phyloP scores from a whole-genome alignment of 495 filamentous ascomycete genomes.

The Talaromyces wortmannii region DNA sequence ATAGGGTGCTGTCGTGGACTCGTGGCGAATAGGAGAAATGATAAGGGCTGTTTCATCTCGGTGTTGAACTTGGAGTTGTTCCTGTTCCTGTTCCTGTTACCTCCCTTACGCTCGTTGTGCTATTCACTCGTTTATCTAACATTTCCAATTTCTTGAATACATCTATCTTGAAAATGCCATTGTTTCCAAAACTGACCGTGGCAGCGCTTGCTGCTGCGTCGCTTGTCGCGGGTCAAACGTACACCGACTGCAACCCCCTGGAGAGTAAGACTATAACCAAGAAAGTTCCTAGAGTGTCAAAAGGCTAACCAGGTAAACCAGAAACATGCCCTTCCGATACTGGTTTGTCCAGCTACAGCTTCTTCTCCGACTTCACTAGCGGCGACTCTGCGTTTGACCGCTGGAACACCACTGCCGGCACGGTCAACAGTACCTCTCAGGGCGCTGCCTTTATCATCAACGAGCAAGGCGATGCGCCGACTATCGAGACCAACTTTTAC shows the following conservation, averaged over 20 bases:
- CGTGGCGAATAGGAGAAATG: not conserved
- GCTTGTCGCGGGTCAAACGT: conserved; percentile 64
- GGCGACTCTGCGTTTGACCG: conserved; percentile 54
- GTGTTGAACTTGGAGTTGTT: not conserved
- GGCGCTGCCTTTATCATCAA: conserved; percentile 60
- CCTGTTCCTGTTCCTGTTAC: not conserved
- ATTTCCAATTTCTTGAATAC: not conserved
- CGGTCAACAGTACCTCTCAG: conserved; percentile 51
- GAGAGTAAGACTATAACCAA: conserved; percentile 2
- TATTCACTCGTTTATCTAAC: not conserved
- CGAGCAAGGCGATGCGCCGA: conserved; percentile 55
- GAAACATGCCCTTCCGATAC: conserved; percentile 60
- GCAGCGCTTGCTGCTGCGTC: conserved; percentile 1
- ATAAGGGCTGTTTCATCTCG: not conserved
- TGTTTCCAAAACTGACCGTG: not conserved
- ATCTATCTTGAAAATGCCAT: not conserved
- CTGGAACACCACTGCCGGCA: conserved; percentile 58
- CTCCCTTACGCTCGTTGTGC: not conserved
- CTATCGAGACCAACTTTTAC: conserved; percentile 60
- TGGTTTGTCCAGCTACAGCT: conserved; percentile 68
- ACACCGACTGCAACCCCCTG: conserved; percentile 66
- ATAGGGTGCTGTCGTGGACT: not conserved
- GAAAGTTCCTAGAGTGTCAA: no score
- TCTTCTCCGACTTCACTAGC: conserved; percentile 70
- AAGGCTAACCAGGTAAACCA: conserved; percentile 2